phyloP scores from a whole-genome alignment of 2,329 filamentous ascomycete genomes.

The Fusarium beomiforme region DNA sequence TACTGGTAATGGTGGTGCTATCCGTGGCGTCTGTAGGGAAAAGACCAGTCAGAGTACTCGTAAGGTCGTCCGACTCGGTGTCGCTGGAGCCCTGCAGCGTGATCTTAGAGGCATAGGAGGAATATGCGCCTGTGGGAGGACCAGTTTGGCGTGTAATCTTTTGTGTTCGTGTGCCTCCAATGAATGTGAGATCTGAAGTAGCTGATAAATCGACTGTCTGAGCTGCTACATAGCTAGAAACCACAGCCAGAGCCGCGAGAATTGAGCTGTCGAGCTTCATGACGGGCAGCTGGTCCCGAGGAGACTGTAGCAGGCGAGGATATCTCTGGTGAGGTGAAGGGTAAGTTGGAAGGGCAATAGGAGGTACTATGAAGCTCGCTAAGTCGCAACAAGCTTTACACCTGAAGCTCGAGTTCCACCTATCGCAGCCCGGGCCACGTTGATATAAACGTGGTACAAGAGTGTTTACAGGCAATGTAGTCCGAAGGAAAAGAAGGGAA shows the following conservation, averaged over 20 bases:
- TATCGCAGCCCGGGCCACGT: neutral
- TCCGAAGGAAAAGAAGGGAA: conserved; percentile 4
- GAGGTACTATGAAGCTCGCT: conserved; percentile 1
- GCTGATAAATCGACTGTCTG: conserved; percentile 45
- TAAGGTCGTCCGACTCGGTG: conserved; percentile 45
- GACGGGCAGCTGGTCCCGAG: neutral
- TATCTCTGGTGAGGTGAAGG: neutral
- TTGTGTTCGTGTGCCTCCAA: conserved; percentile 51
- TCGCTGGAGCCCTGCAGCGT: conserved; percentile 26
- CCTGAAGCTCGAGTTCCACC: conserved; percentile 3
- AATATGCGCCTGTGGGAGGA: conserved; percentile 44
- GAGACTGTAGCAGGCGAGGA: neutral
- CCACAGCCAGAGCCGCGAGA: conserved; percentile 38
- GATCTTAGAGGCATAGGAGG: conserved; percentile 41
- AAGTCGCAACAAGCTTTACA: conserved; percentile 14
- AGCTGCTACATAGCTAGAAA: conserved; percentile 37
- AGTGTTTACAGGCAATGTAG: neutral
- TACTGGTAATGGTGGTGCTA: conserved; percentile 47
- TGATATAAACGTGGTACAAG: conserved; percentile 3
- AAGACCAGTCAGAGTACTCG: conserved; percentile 57
- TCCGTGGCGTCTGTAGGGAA: conserved; percentile 49
- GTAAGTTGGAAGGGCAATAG: conserved; percentile 3
- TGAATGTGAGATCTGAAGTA: conserved; percentile 50
- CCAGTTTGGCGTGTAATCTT: conserved; percentile 50
- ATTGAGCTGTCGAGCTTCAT: conserved; percentile 41